These are phyloP conservation scores for Paramecium octaurelia DNA, from an alignment of 73 alveolate genomes.

Conservation along the genomic window DNA sequence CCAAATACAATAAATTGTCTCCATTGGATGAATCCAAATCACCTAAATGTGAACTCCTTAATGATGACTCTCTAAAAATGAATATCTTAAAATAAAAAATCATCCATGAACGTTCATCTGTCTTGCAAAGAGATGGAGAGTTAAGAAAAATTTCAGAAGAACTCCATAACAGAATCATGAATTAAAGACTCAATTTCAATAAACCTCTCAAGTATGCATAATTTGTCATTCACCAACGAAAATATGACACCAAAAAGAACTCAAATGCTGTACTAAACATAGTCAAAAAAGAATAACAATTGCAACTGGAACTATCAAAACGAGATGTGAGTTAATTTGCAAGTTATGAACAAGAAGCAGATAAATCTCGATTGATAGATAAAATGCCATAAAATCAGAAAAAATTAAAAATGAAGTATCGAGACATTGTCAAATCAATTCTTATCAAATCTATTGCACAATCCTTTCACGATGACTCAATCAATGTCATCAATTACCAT, in stretches of 20 bases:
- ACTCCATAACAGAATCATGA: neutral
- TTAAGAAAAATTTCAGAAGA: neutral
- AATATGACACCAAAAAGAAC: neutral
- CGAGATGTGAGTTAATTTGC: neutral
- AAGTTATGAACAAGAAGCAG: neutral
- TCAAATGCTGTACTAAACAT: neutral
- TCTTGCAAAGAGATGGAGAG: neutral
- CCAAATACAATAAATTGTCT: slow-evolving; percentile 4
- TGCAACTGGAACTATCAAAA: neutral
- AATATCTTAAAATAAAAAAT: neutral
- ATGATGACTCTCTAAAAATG: neutral
- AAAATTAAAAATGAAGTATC: neutral
- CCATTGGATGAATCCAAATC: neutral
- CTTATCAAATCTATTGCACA: neutral
- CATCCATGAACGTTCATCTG: neutral
- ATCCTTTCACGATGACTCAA: neutral
- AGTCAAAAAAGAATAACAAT: neutral
- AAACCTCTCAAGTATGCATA: neutral
- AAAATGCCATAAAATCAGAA: neutral
- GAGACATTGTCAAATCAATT: slow-evolving; percentile 2
- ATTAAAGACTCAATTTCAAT: neutral
- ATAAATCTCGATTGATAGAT: neutral
- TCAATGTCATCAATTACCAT: neutral
- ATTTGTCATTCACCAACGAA: neutral
- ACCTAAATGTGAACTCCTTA: neutral